These are phyloP conservation scores for Eutrema salsugineum DNA, from an alignment of 441 rosid genomes.

Conservation along the genomic window DNA sequence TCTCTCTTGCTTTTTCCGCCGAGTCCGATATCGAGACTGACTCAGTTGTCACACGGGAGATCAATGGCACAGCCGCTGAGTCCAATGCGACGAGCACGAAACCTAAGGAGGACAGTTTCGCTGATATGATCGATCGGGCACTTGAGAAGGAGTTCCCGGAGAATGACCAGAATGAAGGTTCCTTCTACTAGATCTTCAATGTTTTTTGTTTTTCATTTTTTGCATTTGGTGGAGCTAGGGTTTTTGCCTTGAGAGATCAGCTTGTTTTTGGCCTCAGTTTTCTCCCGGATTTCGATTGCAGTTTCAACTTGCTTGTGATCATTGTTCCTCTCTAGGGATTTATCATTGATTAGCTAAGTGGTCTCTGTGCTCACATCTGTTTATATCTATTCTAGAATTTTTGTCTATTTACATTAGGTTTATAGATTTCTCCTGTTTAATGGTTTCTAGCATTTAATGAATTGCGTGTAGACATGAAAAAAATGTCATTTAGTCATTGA, in stretches of 20 bases:
- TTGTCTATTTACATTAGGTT: conserved; percentile 8
- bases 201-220: not conserved
- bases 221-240: conserved; percentile 31
- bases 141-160: conserved; percentile 95
- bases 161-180: conserved; percentile 80
- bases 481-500: not conserved
- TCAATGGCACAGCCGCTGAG: conserved; percentile 52
- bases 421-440: conserved; percentile 10
- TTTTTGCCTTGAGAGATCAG: conserved; percentile 27
- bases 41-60: conserved; percentile 32
- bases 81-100: conserved; percentile 48
- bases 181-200: conserved; percentile 50
- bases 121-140: conserved; percentile 91
- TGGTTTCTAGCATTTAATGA: not conserved
- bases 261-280: not conserved
- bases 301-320: not conserved
- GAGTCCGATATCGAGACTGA: conserved; percentile 35
- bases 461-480: not conserved
- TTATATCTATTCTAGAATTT: not conserved
- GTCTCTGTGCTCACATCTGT: not conserved
- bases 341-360: conserved; percentile 10
- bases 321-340: conserved; percentile 6
- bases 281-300: not conserved
- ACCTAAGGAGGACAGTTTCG: conserved; percentile 81
- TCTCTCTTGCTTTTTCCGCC: conserved; percentile 38